Evolutionary conservation across 139 green algal species (phyloP), one percentile per base, ranked within the genome.

Genomic region (Chlorella vulgaris): DNA sequence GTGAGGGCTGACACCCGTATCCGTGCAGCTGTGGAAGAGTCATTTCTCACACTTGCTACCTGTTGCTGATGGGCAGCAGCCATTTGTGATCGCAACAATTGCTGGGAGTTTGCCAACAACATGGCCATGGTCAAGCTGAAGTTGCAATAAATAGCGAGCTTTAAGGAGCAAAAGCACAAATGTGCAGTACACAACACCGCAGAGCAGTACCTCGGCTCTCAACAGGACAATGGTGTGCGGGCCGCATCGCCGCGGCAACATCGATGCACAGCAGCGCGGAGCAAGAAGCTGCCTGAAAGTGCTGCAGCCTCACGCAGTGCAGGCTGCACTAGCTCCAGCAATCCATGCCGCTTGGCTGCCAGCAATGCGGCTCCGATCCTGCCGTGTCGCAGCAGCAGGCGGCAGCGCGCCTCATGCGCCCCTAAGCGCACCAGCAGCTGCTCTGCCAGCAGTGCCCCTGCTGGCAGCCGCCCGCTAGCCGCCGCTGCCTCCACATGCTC

Each of bases 301-400:
- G 76, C 42, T 2, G 62, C 62, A 22, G 76, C 76, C 35, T 81
- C 29, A 22, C 74, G n/a, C 19, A 81, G 62, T 8, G 76, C 61
- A 1, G 31, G 31, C 0, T 40, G 26, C 31, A 74, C 24, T 42
- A n/a, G 42, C 8, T 22, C 76, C 7, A 65, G 24, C 76, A 74
- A 8, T n/a, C 61, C 3, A 4, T 67, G 18, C 42, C 24, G 40
- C 76, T 33, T 31, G 18, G 76, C 76, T 42, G 65, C 42, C 76
- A 36, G 3, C 61, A 74, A 21, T 42, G 68, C 51, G 24, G 60
- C 53, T 15, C 43, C 24, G 6, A 35, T 51, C 0, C 42, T 42
- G 10, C 80, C 80, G 26, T 60, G 35, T 13, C 73, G 55, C 80
- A 84, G 80, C 51, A 84, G 80, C 71, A 81, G 69, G 43, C 62